Percentiles rank a stretch among this genome's conserved stretches.
These are phyloP conservation scores for Phoma sp. DNA, from an alignment of 2,329 filamentous ascomycete genomes.

Conservation along the genomic window DNA sequence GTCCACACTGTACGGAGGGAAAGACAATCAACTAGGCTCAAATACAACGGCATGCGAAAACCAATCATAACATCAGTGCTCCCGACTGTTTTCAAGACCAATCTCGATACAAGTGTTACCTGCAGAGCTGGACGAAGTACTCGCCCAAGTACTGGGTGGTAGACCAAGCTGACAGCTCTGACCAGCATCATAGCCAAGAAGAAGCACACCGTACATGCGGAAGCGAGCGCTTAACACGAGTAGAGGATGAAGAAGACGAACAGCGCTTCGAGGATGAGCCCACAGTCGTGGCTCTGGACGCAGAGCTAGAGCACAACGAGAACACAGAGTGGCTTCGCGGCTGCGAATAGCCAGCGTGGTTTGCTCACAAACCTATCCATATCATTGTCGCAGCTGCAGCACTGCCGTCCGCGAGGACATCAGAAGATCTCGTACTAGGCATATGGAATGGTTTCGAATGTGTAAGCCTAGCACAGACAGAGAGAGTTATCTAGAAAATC, in stretches of 20 bases:
- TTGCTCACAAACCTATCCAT: constrained; percentile 16
- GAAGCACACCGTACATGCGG: too few species aligned
- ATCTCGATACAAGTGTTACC: constrained; percentile 9
- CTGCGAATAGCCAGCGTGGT: constrained; percentile 13
- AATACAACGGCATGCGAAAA: constrained; percentile 15
- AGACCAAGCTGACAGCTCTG: not conserved
- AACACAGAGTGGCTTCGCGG: constrained; percentile 17
- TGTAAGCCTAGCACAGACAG: constrained; percentile 4
- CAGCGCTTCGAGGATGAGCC: constrained; percentile 3
- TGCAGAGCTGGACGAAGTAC: constrained; percentile 21
- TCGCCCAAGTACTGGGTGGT: too few species aligned
- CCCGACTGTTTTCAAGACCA: constrained; percentile 9
- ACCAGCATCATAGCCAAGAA: constrained; percentile 11
- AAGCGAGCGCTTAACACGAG: too few species aligned
- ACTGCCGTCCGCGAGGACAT: constrained; percentile 2
- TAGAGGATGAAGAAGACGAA: constrained; percentile 18
- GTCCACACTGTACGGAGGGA: too few species aligned
- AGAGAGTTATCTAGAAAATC: constrained; percentile 17
- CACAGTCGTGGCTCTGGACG: constrained; percentile 6
- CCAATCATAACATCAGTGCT: constrained; percentile 14
- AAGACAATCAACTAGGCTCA: constrained; percentile 18
- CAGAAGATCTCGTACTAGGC: constrained; percentile 6
- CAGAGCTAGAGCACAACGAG: constrained; percentile 15
- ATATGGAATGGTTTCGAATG: constrained; percentile 10
- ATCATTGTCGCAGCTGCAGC: constrained; percentile 11